These are phyloP conservation scores for Biscogniauxia marginata DNA, from an alignment of 2,329 filamentous ascomycete genomes.

Conservation along the genomic window DNA sequence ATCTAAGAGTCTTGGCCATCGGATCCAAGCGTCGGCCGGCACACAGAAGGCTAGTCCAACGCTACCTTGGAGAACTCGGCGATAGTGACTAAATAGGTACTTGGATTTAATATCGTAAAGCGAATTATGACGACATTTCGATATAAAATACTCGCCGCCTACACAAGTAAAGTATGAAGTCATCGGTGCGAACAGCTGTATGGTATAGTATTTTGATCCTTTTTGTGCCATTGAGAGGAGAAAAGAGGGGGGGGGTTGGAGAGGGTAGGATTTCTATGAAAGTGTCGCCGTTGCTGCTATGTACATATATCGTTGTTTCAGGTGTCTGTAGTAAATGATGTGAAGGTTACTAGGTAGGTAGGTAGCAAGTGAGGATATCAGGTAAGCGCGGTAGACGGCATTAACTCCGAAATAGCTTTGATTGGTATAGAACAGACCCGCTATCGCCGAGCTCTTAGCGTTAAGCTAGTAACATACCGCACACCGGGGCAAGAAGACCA, in stretches of 20 bases:
- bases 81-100: too few species aligned
- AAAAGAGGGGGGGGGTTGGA: too few species aligned
- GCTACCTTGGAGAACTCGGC: not conserved
- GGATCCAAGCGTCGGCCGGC: not conserved
- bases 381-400: not conserved
- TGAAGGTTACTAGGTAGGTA: not conserved
- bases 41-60: not conserved
- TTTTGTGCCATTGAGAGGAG: too few species aligned
- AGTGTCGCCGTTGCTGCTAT: too few species aligned
- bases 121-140: not conserved
- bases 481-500: not conserved
- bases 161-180: too few species aligned
- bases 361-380: not conserved
- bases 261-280: not conserved
- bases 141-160: not conserved
- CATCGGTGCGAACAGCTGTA: too few species aligned
- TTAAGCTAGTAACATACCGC: not conserved
- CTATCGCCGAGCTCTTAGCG: not conserved
- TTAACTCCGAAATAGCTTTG: not conserved
- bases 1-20: not conserved
- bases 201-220: too few species aligned
- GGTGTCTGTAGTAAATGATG: not conserved
- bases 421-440: not conserved
- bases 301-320: not conserved
- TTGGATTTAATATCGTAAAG: not conserved